Conservation (phyloP, 495 filamentous ascomycete species). For the Elaphomyces granulatus region DNA sequence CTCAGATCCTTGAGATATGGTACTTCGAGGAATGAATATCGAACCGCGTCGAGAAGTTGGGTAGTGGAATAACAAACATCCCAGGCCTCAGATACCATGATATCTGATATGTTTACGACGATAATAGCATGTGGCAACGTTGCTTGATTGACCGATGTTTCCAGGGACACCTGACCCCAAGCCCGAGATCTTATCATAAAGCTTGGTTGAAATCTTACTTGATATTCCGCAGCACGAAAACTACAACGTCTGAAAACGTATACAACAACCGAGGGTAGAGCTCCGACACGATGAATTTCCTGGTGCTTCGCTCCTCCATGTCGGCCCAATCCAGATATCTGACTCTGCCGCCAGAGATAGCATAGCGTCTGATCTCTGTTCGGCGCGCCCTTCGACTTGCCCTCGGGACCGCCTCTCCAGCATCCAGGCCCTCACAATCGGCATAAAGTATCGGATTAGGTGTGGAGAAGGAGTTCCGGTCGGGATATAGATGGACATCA, state of each 20-base stretch:
- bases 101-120: no score
- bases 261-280: slow-evolving; percentile 25
- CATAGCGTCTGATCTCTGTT: background rate
- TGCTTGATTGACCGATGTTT: no score
- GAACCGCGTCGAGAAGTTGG: no score
- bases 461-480: slow-evolving; percentile 34
- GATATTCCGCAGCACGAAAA: slow-evolving; percentile 35
- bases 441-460: slow-evolving; percentile 38
- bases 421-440: slow-evolving; percentile 35
- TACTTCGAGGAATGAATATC: no score
- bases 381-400: slow-evolving; percentile 1
- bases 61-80: no score
- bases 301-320: slow-evolving; percentile 2
- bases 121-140: no score
- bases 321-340: slow-evolving; percentile 5
- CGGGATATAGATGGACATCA: slow-evolving; percentile 50
- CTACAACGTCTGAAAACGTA: slow-evolving; percentile 39
- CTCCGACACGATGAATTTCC: slow-evolving; percentile 15
- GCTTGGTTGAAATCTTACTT: no score
- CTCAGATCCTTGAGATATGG: no score
- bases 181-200: no score
- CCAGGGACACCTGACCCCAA: no score
- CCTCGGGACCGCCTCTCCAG: slow-evolving; percentile 7
- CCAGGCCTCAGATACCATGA: no score
- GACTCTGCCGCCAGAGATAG: no score